Evolutionary conservation across 805 yeast genomes (phyloP).

Genomic region (Nakazawaea anatomiae): DNA sequence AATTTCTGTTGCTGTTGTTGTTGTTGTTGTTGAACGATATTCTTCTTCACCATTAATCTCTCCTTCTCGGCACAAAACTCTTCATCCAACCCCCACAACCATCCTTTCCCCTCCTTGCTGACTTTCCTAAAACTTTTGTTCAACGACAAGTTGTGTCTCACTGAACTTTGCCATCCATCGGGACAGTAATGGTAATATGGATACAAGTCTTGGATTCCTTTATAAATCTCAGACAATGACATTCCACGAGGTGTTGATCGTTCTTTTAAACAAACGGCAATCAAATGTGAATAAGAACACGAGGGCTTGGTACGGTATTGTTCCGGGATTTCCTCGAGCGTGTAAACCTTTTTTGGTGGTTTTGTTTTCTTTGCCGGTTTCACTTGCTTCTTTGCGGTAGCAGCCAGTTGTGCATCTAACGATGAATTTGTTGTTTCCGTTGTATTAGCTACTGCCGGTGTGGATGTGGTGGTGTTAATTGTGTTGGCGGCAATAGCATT

Average conservation of each 20-base stretch:
- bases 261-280: slow-evolving; percentile 71
- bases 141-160: slow-evolving; percentile 81
- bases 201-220: slow-evolving; percentile 77
- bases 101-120: slow-evolving; percentile 85
- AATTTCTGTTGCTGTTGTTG: slow-evolving; percentile 9
- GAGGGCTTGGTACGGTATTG: slow-evolving; percentile 83
- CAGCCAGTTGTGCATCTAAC: slow-evolving; percentile 7
- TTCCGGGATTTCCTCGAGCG: slow-evolving; percentile 82
- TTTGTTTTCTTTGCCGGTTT: slow-evolving; percentile 41
- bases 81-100: slow-evolving; percentile 93
- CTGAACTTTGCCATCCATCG: slow-evolving; percentile 96
- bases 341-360: slow-evolving; percentile 59
- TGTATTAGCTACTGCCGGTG: too few species aligned
- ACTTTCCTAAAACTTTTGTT: slow-evolving; percentile 81
- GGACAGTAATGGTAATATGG: slow-evolving; percentile 93
- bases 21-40: slow-evolving; percentile 16
- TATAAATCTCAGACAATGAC: slow-evolving; percentile 79
- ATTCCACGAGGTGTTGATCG: slow-evolving; percentile 66
- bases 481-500: too few species aligned
- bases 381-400: not conserved
- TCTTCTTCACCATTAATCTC: slow-evolving; percentile 21
- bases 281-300: slow-evolving; percentile 72
- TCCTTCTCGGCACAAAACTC: slow-evolving; percentile 80
- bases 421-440: too few species aligned
- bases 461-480: too few species aligned